Evolutionary conservation across 176 grass and related monocot species (phyloP).

Genomic region (Paspalum vaginatum): DNA sequence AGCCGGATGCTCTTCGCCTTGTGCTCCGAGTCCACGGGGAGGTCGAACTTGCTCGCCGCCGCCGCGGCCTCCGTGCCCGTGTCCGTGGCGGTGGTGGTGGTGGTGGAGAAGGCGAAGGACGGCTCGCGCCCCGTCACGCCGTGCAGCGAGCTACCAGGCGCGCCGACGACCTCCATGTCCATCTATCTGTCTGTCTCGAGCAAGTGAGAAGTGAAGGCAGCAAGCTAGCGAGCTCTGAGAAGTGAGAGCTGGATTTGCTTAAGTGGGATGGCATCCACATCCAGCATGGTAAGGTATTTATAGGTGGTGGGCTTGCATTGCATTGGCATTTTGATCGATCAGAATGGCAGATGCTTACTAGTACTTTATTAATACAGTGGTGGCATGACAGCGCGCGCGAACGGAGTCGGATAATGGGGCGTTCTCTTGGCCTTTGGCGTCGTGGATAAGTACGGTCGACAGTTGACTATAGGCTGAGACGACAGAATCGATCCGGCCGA

Average conservation of each 20-base stretch:
- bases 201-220: too few species aligned
- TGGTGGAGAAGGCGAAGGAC: conserved; percentile 76
- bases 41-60: conserved; percentile 52
- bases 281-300: not conserved
- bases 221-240: not conserved
- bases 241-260: too few species aligned
- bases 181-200: too few species aligned
- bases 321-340: not conserved
- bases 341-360: not conserved
- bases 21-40: conserved; percentile 90
- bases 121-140: conserved; percentile 60
- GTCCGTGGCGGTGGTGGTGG: too few species aligned
- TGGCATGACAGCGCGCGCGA: too few species aligned
- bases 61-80: too few species aligned
- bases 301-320: not conserved
- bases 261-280: not conserved
- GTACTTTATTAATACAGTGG: too few species aligned
- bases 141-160: conserved; percentile 48
- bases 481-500: not conserved
- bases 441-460: conserved; percentile 23
- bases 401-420: not conserved
- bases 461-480: not conserved
- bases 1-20: conserved; percentile 70
- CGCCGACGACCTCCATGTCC: not conserved
- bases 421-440: not conserved